These are phyloP conservation scores for Blastomyces emzantsi DNA, from an alignment of 2,329 filamentous ascomycete genomes.

Conservation along the genomic window DNA sequence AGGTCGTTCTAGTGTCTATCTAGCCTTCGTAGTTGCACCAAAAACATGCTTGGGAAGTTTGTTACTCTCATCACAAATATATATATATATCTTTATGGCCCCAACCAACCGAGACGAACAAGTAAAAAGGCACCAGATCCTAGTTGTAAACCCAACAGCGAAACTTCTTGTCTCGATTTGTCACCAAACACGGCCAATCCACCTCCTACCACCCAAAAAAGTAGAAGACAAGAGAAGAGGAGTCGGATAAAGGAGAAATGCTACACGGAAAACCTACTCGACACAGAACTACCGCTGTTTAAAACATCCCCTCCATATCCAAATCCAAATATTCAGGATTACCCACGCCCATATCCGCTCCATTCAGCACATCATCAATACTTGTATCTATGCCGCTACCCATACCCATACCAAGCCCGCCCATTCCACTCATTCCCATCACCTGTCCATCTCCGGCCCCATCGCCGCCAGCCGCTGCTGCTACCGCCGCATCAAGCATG, in stretches of 20 bases:
- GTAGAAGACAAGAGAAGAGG: background rate
- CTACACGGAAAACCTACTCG: no score
- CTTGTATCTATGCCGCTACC: conserved; percentile 20
- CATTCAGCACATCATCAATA: conserved; percentile 38
- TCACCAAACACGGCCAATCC: background rate
- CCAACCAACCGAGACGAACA: no score
- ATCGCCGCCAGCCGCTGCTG: conserved; percentile 28
- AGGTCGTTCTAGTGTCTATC: no score
- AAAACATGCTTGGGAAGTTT: background rate
- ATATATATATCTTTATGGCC: background rate
- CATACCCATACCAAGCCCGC: conserved; percentile 22
- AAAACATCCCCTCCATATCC: conserved; percentile 40
- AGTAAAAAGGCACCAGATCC: background rate
- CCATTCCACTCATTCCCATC: conserved; percentile 15
- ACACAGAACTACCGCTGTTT: conserved; percentile 6
- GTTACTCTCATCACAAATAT: background rate
- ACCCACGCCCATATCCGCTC: conserved; percentile 33
- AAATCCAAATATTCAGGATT: conserved; percentile 39
- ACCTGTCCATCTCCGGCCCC: conserved; percentile 10
- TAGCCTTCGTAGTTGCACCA: background rate
- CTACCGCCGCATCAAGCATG: conserved; percentile 33
- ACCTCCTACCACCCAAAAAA: background rate
- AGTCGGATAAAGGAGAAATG: no score
- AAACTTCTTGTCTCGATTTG: background rate
- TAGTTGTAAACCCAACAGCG: background rate